Evolutionary conservation across 2,329 filamentous ascomycete genomes (phyloP).

Genomic region (Trichoderma semiorbis): DNA sequence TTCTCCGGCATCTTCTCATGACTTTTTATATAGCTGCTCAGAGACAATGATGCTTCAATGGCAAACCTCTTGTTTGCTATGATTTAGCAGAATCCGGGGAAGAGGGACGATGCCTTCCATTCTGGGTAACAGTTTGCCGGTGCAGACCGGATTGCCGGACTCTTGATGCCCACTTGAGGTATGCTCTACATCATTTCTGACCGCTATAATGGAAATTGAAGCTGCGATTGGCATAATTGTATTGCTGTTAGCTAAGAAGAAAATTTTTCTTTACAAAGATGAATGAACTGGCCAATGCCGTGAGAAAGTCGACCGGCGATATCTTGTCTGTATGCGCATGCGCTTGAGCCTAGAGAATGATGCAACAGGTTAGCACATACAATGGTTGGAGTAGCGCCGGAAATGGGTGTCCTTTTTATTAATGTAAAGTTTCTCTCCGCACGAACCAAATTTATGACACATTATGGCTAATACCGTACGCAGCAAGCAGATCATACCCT

Average conservation of each 20-base stretch:
- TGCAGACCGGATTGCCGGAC: not conserved
- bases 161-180: not conserved
- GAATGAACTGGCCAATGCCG: too few relatives aligned
- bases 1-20: not conserved
- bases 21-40: not conserved
- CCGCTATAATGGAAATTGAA: not conserved
- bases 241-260: not conserved
- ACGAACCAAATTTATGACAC: not conserved
- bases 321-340: not conserved
- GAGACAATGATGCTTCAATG: not conserved
- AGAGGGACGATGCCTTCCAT: not conserved
- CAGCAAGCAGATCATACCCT: not conserved
- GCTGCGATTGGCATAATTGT: not conserved
- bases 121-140: not conserved
- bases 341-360: too few relatives aligned
- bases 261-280: too few relatives aligned
- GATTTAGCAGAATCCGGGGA: not conserved
- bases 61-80: not conserved
- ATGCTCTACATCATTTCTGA: not conserved
- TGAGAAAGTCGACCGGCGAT: not conserved
- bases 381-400: not conserved
- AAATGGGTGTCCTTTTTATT: not conserved
- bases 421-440: not conserved
- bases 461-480: not conserved
- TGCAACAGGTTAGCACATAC: too few relatives aligned